These are phyloP conservation scores for Schoenoplectus triqueter DNA, from an alignment of 202 grass and related monocot species.

Conservation along the genomic window DNA sequence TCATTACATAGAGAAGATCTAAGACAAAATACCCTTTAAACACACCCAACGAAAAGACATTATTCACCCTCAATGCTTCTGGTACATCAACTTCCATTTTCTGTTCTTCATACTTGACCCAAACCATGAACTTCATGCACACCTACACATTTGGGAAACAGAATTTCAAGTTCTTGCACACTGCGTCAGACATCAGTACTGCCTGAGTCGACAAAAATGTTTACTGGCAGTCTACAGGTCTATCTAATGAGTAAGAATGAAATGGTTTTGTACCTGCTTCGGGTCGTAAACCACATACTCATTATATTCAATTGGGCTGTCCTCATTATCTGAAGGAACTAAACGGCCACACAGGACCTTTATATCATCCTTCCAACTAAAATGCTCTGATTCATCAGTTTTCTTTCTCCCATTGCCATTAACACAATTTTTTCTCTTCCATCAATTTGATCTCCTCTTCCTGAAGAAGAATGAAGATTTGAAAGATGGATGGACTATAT, in stretches of 20 bases:
- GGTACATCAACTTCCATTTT: conserved; percentile 58
- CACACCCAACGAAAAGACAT: conserved; percentile 16
- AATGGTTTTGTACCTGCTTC: conserved; percentile 54
- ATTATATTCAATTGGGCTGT: conserved; percentile 71
- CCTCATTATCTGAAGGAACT: conserved; percentile 59
- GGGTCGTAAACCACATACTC: conserved; percentile 84
- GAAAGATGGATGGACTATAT: no score
- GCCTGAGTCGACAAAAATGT: not conserved
- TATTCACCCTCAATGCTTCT: conserved; percentile 28
- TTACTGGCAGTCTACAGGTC: not conserved
- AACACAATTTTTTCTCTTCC: conserved; percentile 60
- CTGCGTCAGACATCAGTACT: not conserved
- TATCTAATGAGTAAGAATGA: no score
- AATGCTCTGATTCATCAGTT: conserved; percentile 64
- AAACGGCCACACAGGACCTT: conserved; percentile 78
- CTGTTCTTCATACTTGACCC: conserved; percentile 80
- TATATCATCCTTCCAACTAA: conserved; percentile 72
- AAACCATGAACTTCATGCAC: conserved; percentile 78
- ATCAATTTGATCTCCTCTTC: conserved; percentile 47
- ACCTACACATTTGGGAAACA: conserved; percentile 44
- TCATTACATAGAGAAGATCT: not conserved
- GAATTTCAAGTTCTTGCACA: no score
- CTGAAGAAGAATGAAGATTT: no score
- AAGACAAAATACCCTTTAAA: not conserved
- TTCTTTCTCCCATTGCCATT: conserved; percentile 69